These are phyloP conservation scores for Durusdinium trenchii DNA, from an alignment of 73 alveolate genomes.

Conservation along the genomic window DNA sequence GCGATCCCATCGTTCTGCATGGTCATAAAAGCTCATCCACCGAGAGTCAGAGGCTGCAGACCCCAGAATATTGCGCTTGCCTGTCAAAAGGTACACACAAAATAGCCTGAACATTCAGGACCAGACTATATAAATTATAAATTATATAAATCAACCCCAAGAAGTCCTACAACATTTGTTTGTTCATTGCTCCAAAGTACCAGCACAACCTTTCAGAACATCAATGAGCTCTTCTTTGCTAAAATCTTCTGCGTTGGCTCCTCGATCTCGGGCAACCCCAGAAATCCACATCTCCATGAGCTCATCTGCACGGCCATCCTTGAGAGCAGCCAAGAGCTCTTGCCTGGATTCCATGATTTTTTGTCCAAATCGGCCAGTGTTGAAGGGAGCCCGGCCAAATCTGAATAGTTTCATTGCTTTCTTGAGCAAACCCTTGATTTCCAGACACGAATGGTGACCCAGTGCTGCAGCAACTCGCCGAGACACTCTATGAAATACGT, in stretches of 20 bases:
- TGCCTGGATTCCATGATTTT: background rate
- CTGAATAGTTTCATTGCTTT: background rate
- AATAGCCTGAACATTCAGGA: background rate
- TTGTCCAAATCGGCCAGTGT: background rate
- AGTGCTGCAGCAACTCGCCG: background rate
- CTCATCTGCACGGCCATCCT: background rate
- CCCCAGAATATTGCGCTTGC: background rate
- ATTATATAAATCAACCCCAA: background rate
- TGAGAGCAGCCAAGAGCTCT: background rate
- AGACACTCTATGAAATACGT: background rate
- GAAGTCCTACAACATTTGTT: background rate
- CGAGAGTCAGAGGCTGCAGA: background rate
- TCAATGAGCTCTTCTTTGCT: background rate
- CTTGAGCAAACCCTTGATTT: background rate
- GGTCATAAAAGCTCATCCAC: constrained; percentile 11
- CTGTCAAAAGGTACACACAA: background rate
- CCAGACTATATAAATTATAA: background rate
- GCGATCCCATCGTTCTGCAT: background rate
- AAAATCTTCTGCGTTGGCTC: background rate
- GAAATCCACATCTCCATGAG: constrained; percentile 5
- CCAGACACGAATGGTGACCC: background rate
- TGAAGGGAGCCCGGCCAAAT: background rate
- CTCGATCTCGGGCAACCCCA: background rate
- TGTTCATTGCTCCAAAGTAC: background rate
- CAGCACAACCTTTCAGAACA: background rate